A percentile compares a stretch with the other conserved stretches of the same genome.
Conservation (phyloP, 2,329 filamentous ascomycete species). For the Colletotrichum godetiae region DNA sequence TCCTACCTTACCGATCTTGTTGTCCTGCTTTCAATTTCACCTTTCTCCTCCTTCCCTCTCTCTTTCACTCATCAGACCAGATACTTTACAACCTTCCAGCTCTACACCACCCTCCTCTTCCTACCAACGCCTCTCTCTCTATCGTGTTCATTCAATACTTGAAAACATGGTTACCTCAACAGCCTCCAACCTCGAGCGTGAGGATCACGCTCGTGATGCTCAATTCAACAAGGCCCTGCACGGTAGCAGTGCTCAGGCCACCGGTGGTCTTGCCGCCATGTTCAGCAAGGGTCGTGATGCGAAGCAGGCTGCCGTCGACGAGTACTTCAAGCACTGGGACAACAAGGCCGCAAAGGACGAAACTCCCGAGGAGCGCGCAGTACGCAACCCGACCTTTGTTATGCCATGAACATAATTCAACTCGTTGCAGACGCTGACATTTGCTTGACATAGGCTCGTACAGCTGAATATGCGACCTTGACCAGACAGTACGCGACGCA, state of each 20-base stretch:
- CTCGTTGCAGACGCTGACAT: constrained; percentile 5
- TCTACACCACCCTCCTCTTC: background rate
- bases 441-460: constrained; percentile 67
- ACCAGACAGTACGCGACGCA: constrained; percentile 77
- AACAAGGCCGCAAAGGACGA: constrained; percentile 80
- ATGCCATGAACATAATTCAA: constrained; percentile 2
- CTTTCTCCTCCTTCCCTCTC: background rate
- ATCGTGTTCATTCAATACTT: constrained; percentile 32
- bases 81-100: background rate
- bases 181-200: constrained; percentile 72
- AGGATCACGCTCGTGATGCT: constrained; percentile 88
- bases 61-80: background rate
- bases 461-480: constrained; percentile 86
- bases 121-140: background rate
- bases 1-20: background rate
- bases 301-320: constrained; percentile 80
- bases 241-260: constrained; percentile 74
- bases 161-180: constrained; percentile 59
- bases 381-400: constrained; percentile 48
- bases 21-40: background rate
- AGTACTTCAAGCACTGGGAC: constrained; percentile 94
- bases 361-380: constrained; percentile 78
- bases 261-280: constrained; percentile 83
- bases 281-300: constrained; percentile 78
- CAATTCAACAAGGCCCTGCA: constrained; percentile 92